Evolutionary conservation across 805 yeast genomes (phyloP), one percentile per base, ranked within the genome.

Genomic region (Wickerhamiella alocasiicola): DNA sequence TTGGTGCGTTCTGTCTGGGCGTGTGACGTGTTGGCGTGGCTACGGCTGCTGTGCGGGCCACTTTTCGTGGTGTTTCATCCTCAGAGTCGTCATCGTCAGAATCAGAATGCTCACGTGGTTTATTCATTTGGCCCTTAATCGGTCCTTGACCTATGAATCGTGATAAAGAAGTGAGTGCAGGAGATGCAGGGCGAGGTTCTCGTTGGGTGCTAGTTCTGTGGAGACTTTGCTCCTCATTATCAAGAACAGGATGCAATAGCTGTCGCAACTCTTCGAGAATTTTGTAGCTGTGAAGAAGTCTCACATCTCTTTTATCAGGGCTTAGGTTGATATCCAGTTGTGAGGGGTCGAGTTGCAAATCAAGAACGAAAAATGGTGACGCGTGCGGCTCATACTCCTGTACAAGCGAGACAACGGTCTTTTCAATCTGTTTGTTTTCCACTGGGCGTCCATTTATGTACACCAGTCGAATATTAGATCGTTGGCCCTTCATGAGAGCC

Each of bases 381-480:
- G 85, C 95, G 3, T 76, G 64, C 50, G 73, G 69, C 49, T 85
- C 87, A 57, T 70, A 83, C 27, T 67, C 65, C 46, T 72, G 75
- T 61, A 82, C 91, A 1, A 73, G 70, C 44, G 85, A 95, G 46
- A 78, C 83, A 13, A 84, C 58, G 16, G 76, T 61, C 53, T 74
- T 78, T 2, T 65, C 47, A 13, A 87, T 53, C 24, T 65, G 62
- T 13, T 75, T 72, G 47, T 78, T 64, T 2, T 57, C 52, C 3
- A 83, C 74, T 0, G 97, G 98, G 44, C 98, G 62, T 17, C 66
- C 65, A 55, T 91, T 91, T 21, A 91, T 67, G 51, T 62, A 87
- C 30, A 81, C 49, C 38, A 71, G 69, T 55, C 88, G 98, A 25
- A 94, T 66, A 56, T 85, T 95, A 12, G 70, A 63, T 2, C 79